phyloP scores from a whole-genome alignment of 2,329 filamentous ascomycete species.

The Cytospora leucostoma region DNA sequence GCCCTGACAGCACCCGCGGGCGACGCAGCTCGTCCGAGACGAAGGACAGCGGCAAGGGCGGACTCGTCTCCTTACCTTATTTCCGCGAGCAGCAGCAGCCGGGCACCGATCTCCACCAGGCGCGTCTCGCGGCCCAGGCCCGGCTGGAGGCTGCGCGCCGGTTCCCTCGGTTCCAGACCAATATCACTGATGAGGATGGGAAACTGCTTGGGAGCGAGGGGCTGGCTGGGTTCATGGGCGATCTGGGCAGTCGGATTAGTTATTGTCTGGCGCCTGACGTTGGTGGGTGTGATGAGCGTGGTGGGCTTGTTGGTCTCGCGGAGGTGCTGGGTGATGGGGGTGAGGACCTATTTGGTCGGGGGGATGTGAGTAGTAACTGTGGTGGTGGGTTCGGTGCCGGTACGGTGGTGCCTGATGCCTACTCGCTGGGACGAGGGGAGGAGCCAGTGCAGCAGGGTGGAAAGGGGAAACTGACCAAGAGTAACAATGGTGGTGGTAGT shows the following conservation, averaged over 20 bases:
- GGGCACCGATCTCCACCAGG: conserved; percentile 48
- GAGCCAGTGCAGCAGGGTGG: conserved; percentile 28
- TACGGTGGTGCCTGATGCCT: conserved; percentile 28
- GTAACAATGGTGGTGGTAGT: conserved; percentile 19
- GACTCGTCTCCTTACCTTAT: background rate
- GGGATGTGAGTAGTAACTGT: conserved; percentile 17
- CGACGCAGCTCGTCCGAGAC: conserved; percentile 17
- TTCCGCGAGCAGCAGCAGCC: conserved; percentile 14
- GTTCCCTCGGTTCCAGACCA: conserved; percentile 58
- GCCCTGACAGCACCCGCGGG: background rate
- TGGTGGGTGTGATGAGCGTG: conserved; percentile 57
- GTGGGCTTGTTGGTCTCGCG: conserved; percentile 54
- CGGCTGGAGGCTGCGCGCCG: conserved; percentile 61
- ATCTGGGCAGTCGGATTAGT: conserved; percentile 56
- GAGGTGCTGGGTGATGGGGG: conserved; percentile 52
- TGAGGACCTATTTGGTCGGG: conserved; percentile 41
- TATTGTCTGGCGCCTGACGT: conserved; percentile 63
- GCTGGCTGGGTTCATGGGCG: conserved; percentile 64
- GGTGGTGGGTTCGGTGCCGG: conserved; percentile 25
- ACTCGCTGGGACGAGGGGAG: conserved; percentile 30
- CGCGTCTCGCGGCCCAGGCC: conserved; percentile 65
- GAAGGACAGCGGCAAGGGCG: conserved; percentile 20
- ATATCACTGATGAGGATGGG: conserved; percentile 57
- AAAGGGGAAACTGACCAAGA: conserved; percentile 10
- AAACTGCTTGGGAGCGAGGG: conserved; percentile 53